Conservation (phyloP, 345 rosid species). For the Sapria himalayana region DNA sequence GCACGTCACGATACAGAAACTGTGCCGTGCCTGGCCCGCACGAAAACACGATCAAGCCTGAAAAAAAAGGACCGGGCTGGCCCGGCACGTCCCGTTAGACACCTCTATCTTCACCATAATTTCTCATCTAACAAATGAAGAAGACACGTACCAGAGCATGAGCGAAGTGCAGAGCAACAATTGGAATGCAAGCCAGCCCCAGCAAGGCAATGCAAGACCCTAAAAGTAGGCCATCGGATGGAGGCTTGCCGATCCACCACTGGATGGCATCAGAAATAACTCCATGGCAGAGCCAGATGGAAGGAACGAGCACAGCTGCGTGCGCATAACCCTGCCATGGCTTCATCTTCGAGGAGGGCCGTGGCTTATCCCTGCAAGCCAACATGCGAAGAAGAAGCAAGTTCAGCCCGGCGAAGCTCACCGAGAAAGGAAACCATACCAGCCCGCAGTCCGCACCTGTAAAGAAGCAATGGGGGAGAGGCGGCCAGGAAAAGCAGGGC, state of each 20-base stretch:
- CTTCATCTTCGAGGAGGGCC: conserved; percentile 78
- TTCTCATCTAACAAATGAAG: too few relatives aligned
- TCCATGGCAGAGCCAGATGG: conserved; percentile 94
- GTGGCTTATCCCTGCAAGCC: conserved; percentile 55
- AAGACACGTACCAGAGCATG: conserved; percentile 57
- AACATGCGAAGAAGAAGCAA: conserved; percentile 6
- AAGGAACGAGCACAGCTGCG: conserved; percentile 55
- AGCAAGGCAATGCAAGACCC: conserved; percentile 67
- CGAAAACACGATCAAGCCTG: too few relatives aligned
- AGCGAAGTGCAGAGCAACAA: conserved; percentile 80
- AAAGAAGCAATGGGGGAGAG: conserved; percentile 82
- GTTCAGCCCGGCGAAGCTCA: conserved; percentile 2
- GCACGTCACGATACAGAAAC: too few relatives aligned
- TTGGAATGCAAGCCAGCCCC: conserved; percentile 82
- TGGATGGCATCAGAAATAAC: conserved; percentile 90
- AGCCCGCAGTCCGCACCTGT: conserved; percentile 32
- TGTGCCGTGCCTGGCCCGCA: too few relatives aligned
- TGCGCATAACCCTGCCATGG: conserved; percentile 94
- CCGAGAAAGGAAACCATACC: not conserved
- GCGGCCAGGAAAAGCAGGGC: conserved; percentile 68
- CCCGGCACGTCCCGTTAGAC: too few relatives aligned
- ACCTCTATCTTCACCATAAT: too few relatives aligned
- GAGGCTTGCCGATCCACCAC: conserved; percentile 90
- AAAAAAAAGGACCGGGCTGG: too few relatives aligned
- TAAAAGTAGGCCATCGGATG: conserved; percentile 85